Base-by-base conservation (phyloP, 768 basidiomycete genomes). In the Lactarius vividus region DNA sequence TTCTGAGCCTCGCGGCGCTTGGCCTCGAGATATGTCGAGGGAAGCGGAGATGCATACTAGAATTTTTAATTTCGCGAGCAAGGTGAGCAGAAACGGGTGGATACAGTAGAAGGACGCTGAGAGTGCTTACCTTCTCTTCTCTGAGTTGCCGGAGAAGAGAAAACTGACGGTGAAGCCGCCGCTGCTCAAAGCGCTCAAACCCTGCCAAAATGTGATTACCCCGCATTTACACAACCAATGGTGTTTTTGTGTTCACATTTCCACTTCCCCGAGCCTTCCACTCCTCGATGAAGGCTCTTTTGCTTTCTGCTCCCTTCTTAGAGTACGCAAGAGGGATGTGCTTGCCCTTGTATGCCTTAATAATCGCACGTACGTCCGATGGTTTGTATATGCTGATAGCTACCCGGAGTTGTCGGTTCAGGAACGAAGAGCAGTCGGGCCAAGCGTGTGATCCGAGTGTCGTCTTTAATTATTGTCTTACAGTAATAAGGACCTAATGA, bases 361-460 rank as follows among this genome's bases (percentile, higher is more conserved):
- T 77, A 62, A 98, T 89, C 0, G 91, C 93, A n/a, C 96, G 87
- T 3, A 98, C 89, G 72, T 98, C 97, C 29, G 82, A 74, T 1
- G 92, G 88, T 68, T 88, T 88, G 79, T 94, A 95, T 70, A 98
- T 96, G 0, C 88, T 96, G 65, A 99, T 89, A 8, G 97, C 96
- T 96, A 71, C 31, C 11, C 44, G 5, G 28, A 6, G 26, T 52
- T 20, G 28, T 64, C 46, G 57, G 42, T 40, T 11, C 39, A 31
- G 8, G 37, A 26, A 29, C 15, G 29, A 9, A 67, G 39, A 15
- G 18, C 13, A 57, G 40, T 26, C 56, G 37, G n/a, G 7, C 18
- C n/a, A n/a, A n/a, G n/a, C n/a, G n/a, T n/a, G n/a, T n/a, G n/a
- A n/a, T n/a, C n/a, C n/a, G n/a, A n/a, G n/a, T n/a, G n/a, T n/a